These are phyloP conservation scores for Cairneyella variabilis DNA, from an alignment of 495 filamentous ascomycete species.

Conservation along the genomic window DNA sequence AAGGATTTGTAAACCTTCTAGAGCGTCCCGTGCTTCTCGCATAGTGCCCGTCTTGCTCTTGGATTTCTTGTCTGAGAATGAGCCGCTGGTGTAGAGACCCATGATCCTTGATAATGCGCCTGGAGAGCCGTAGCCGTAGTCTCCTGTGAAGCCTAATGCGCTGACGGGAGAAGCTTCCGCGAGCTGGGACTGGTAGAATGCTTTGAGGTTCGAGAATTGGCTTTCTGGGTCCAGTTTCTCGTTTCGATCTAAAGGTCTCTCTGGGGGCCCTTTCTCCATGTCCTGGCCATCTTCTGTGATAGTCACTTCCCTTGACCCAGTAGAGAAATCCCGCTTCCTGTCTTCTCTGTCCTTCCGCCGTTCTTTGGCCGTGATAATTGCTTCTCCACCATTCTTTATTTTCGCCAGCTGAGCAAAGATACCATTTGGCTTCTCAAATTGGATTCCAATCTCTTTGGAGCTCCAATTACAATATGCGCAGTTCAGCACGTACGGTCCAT, in stretches of 20 bases:
- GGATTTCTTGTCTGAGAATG: conserved; percentile 56
- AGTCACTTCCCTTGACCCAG: background rate
- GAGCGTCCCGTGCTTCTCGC: conserved; percentile 66
- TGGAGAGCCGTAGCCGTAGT: conserved; percentile 71
- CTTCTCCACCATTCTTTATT: conserved; percentile 48
- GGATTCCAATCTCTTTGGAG: conserved; percentile 81
- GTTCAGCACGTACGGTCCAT: conserved; percentile 71
- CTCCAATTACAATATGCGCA: conserved; percentile 93
- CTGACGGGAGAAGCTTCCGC: conserved; percentile 50
- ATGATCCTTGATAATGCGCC: conserved; percentile 82
- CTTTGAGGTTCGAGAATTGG: conserved; percentile 46
- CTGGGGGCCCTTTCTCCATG: conserved; percentile 14
- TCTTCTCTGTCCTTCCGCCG: conserved; percentile 40
- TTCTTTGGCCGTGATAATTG: conserved; percentile 29
- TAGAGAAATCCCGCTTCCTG: conserved; percentile 28
- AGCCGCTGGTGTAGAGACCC: conserved; percentile 75
- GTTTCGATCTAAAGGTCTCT: background rate
- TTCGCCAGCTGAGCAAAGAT: conserved; percentile 77
- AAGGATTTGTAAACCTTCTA: conserved; percentile 63
- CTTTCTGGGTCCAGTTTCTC: conserved; percentile 38
- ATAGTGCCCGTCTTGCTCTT: conserved; percentile 65
- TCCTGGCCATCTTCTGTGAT: background rate
- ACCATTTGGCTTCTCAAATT: conserved; percentile 81
- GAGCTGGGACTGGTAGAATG: conserved; percentile 72
- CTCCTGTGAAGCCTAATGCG: conserved; percentile 48